Conservation (phyloP, 345 rosid genomes). For the Euphorbia peplus region DNA sequence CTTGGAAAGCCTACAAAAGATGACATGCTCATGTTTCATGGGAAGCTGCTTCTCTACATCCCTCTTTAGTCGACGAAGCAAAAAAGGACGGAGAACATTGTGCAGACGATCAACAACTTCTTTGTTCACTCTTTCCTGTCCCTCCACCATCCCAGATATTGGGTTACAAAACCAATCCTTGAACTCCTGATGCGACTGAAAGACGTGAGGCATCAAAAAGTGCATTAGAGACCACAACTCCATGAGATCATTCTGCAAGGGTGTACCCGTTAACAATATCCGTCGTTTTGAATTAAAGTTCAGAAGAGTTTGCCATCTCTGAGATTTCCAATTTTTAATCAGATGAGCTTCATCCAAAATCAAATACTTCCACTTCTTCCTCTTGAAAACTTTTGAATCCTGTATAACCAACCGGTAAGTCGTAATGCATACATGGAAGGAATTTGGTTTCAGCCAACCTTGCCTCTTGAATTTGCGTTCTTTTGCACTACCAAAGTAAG, state of each 20-base stretch:
- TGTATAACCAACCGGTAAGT: slow-evolving; percentile 96
- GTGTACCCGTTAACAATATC: slow-evolving; percentile 94
- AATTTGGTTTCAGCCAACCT: slow-evolving; percentile 98
- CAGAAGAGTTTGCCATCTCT: slow-evolving; percentile 98
- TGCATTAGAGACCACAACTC: slow-evolving; percentile 99
- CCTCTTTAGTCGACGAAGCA: slow-evolving; percentile 91
- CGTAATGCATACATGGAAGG: slow-evolving; percentile 93
- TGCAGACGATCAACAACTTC: slow-evolving; percentile 98
- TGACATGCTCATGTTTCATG: slow-evolving; percentile 84
- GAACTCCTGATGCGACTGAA: slow-evolving; percentile 99
- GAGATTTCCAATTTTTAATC: slow-evolving; percentile 99
- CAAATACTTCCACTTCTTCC: slow-evolving; percentile 99
- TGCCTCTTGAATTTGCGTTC: slow-evolving; percentile 97
- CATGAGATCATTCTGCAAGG: slow-evolving; percentile 99
- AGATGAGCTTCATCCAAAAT: slow-evolving; percentile 99
- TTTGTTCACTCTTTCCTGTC: slow-evolving; percentile 94
- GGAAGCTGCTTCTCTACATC: slow-evolving; percentile 99
- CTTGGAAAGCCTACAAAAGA: slow-evolving; percentile 88
- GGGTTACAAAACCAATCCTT: slow-evolving; percentile 99
- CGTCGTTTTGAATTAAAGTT: slow-evolving; percentile 98
- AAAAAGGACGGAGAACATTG: slow-evolving; percentile 98
- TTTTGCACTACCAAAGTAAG: slow-evolving; percentile 98
- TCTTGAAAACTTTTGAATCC: slow-evolving; percentile 93
- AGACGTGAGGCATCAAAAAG: slow-evolving; percentile 97
- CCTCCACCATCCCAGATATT: slow-evolving; percentile 99